phyloP scores from a whole-genome alignment of 371 early-diverging fungal genomes.

The Cokeromyces recurvatus region DNA sequence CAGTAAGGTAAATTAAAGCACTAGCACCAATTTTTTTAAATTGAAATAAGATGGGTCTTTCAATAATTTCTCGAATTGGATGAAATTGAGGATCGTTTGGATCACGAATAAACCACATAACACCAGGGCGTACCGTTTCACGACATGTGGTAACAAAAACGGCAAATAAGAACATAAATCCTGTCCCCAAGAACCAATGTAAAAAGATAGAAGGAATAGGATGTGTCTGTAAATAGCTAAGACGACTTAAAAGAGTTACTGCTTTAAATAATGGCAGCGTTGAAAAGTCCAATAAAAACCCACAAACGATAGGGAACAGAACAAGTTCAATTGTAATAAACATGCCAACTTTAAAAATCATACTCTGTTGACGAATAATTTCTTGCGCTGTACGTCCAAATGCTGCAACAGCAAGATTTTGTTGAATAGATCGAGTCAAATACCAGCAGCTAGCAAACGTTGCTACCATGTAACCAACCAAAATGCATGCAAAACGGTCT shows the following conservation, averaged over 20 bases:
- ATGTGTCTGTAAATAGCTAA: constrained; percentile 45
- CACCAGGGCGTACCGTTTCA: constrained; percentile 80
- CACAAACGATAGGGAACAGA: constrained; percentile 85
- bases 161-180: constrained; percentile 90
- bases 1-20: constrained; percentile 68
- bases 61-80: constrained; percentile 86
- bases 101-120: constrained; percentile 95
- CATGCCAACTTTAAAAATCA: constrained; percentile 64
- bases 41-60: constrained; percentile 70
- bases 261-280: constrained; percentile 68
- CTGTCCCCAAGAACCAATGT: constrained; percentile 90
- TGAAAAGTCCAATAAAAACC: constrained; percentile 71
- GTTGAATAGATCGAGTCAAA: constrained; percentile 9
- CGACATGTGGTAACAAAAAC: constrained; percentile 73
- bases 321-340: constrained; percentile 83
- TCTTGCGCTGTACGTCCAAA: constrained; percentile 42
- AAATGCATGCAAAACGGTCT: constrained; percentile 33
- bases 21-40: constrained; percentile 76
- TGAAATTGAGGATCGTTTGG: constrained; percentile 92
- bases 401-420: background rate
- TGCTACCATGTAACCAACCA: constrained; percentile 31
- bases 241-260: constrained; percentile 50
- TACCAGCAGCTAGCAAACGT: constrained; percentile 29
- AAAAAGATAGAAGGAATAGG: constrained; percentile 70
- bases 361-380: constrained; percentile 46